Evolutionary conservation across 2,329 filamentous ascomycete genomes (phyloP).

Genomic region (Neofusicoccum ribis): DNA sequence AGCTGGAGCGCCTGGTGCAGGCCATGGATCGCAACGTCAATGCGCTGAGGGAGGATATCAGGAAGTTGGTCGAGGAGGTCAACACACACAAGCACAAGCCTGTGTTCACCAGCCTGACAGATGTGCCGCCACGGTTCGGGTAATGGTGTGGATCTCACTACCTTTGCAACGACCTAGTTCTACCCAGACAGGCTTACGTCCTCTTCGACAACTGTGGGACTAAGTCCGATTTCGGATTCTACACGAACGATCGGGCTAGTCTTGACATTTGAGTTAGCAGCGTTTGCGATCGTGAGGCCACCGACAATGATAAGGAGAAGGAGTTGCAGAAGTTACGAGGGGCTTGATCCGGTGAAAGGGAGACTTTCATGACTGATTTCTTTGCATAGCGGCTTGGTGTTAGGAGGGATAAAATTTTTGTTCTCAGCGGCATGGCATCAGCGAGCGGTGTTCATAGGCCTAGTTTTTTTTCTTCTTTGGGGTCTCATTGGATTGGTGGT

Average conservation of each 20-base stretch:
- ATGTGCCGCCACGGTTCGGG: background rate
- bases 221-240: no score
- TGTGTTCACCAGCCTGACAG: background rate
- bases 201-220: no score
- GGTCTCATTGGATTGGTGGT: no score
- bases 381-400: constrained; percentile 2
- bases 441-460: background rate
- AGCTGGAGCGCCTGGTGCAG: constrained; percentile 4
- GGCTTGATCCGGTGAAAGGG: no score
- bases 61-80: constrained; percentile 5
- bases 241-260: no score
- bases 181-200: no score
- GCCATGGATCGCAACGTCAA: constrained; percentile 4
- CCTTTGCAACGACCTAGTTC: no score
- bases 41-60: constrained; percentile 8
- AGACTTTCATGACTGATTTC: background rate
- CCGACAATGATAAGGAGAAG: no score
- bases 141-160: background rate
- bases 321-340: no score
- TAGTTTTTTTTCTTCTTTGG: background rate
- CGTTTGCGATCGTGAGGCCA: no score
- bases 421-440: background rate
- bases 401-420: background rate
- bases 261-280: no score
- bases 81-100: constrained; percentile 3